Percentiles rank a stretch among this genome's conserved stretches.
phyloP scores from a whole-genome alignment of 441 rosid genomes.

The Arabidopsis hybrid region DNA sequence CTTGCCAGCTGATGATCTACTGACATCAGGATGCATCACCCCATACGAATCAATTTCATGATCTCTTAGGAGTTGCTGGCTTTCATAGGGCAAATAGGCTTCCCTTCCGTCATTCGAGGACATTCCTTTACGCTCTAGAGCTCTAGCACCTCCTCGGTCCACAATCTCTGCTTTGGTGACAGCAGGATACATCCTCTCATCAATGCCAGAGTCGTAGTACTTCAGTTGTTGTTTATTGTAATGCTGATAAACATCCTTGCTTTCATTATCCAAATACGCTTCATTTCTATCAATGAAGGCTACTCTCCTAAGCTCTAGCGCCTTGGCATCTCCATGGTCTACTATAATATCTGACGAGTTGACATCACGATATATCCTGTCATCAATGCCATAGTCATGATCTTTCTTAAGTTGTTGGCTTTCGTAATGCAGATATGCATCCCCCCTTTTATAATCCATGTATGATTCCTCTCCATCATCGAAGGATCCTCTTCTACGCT shows the following conservation, averaged over 20 bases:
- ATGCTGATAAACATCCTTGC: not conserved
- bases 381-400: not conserved
- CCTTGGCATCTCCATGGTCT: not conserved
- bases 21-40: not conserved
- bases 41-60: conserved; percentile 9
- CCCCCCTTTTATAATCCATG: not conserved
- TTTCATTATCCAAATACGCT: not conserved
- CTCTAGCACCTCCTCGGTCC: not conserved
- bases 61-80: not conserved
- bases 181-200: not conserved
- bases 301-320: not conserved
- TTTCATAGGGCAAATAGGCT: conserved; percentile 2
- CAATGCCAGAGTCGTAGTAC: not conserved
- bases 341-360: not conserved
- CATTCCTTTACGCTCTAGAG: not conserved
- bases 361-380: conserved; percentile 2
- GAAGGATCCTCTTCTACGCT: not conserved
- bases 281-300: not conserved
- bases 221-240: not conserved
- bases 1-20: not conserved
- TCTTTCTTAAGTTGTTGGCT: conserved; percentile 13
- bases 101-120: not conserved
- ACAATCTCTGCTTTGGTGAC: conserved; percentile 1
- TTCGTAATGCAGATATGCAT: conserved; percentile 6
- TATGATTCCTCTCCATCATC: not conserved